phyloP scores from a whole-genome alignment of 2,329 filamentous ascomycete species.

The Alternaria sp. region DNA sequence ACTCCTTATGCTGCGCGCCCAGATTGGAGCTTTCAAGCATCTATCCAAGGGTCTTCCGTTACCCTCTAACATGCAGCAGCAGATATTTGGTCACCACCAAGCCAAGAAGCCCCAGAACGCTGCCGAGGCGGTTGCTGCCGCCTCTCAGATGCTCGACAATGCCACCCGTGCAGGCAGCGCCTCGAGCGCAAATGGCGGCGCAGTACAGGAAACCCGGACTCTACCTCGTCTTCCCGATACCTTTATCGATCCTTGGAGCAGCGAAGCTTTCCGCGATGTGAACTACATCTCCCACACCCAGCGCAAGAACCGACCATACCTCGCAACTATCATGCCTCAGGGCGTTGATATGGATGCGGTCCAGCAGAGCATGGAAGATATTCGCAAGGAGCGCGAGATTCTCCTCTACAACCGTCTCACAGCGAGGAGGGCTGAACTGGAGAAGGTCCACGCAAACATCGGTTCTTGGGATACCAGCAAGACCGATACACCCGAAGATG shows the following conservation, averaged over 20 bases:
- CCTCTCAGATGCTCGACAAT: slow-evolving; percentile 60
- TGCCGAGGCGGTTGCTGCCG: slow-evolving; percentile 51
- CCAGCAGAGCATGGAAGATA: slow-evolving; percentile 51
- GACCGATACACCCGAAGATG: slow-evolving; percentile 71
- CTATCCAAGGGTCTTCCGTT: slow-evolving; percentile 87
- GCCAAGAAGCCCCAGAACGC: slow-evolving; percentile 56
- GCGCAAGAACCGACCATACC: slow-evolving; percentile 76
- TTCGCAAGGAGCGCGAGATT: slow-evolving; percentile 85
- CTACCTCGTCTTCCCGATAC: slow-evolving; percentile 56
- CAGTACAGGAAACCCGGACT: slow-evolving; percentile 39
- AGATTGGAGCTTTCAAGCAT: slow-evolving; percentile 91
- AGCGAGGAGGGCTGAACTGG: slow-evolving; percentile 82
- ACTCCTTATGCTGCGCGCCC: slow-evolving; percentile 76
- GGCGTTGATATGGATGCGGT: slow-evolving; percentile 81
- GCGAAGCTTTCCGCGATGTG: slow-evolving; percentile 63
- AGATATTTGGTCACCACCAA: slow-evolving; percentile 77
- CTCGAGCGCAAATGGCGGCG: slow-evolving; percentile 50
- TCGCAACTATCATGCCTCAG: slow-evolving; percentile 86
- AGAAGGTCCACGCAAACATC: slow-evolving; percentile 82
- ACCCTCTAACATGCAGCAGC: slow-evolving; percentile 78
- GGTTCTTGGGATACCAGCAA: slow-evolving; percentile 81
- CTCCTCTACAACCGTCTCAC: slow-evolving; percentile 90
- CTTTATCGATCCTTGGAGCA: slow-evolving; percentile 55
- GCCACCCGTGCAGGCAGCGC: slow-evolving; percentile 49
- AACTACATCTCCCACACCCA: slow-evolving; percentile 80